Base-by-base conservation (phyloP, 2,329 filamentous ascomycete genomes). In the Proliferodiscus dingleyae region DNA sequence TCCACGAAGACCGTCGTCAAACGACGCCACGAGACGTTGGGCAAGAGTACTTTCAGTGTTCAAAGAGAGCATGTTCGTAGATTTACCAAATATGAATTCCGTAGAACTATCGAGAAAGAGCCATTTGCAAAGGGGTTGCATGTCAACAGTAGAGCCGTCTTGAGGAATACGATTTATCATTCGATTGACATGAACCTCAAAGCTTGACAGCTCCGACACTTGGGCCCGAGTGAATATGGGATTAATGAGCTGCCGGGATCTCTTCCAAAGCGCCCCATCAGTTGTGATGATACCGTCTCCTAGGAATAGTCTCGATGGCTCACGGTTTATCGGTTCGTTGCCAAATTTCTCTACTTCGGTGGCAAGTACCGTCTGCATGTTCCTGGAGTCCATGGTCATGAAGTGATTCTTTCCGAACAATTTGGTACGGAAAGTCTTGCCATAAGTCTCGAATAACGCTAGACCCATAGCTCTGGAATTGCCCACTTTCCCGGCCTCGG, bases 101-200 rank as follows among this genome's bases (percentile, higher is more conserved):
- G 36, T 38, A 4, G 36, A 23, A n/a, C 13, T 38, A 26, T 38
- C 36, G 15, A 38, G 36, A 24, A 38, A 38, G 30, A 46, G 37
- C 43, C 43, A 46, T 4, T 13, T 19, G 13, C 37, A 32, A 2
- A 42, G 4, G 7, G 82, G 64, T 11, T 78, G 76, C 18, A 85
- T 65, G 51, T 85, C 75, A 10, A 85, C 70, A 0, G 69, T 71
- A 2, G 68, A 64, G 34, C 80, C 71, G 45, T 76, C 66, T 0
- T 62, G 61, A 0, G 80, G 78, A 8, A 87, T 70, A 16, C 72
- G 71, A 16, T 70, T 67, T 19, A 85, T 66, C 44, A 87, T 66
- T 16, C 73, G 66, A 28, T 70, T 63, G 11, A 83, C 69, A 64
- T 84, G 80, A 5, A 62, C 65, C 54, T 84, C 79, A 41, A 85